phyloP scores from a whole-genome alignment of 176 grass and related monocot genomes.

The Elaeis guineensis region DNA sequence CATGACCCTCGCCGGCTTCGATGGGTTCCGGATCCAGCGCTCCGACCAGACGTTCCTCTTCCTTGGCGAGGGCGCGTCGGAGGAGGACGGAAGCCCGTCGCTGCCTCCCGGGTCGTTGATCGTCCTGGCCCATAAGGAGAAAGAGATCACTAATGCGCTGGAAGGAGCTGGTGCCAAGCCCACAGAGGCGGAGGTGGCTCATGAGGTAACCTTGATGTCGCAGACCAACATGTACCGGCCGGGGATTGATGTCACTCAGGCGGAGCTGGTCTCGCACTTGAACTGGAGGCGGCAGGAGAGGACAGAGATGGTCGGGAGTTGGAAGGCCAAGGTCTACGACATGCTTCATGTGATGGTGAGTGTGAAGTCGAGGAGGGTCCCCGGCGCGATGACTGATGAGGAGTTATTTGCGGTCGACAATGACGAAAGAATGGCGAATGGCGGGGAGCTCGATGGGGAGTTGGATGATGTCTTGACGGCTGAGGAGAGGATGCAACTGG shows the following conservation, averaged over 20 bases:
- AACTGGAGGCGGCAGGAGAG: conserved; percentile 92
- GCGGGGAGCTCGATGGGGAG: conserved; percentile 22
- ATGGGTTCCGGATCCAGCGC: conserved; percentile 86
- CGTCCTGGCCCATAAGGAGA: conserved; percentile 87
- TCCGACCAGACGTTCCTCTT: conserved; percentile 94
- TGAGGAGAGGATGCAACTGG: conserved; percentile 88
- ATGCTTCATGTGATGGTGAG: conserved; percentile 88
- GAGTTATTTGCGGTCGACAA: conserved; percentile 74
- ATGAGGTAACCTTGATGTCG: conserved; percentile 88
- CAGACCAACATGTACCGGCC: conserved; percentile 97
- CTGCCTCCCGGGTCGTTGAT: conserved; percentile 76
- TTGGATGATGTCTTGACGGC: conserved; percentile 73
- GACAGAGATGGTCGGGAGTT: conserved; percentile 58
- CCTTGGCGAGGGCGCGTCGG: conserved; percentile 49
- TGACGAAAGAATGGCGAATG: conserved; percentile 49
- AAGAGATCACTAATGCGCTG: conserved; percentile 83
- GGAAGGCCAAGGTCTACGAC: conserved; percentile 92
- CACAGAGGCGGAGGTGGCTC: conserved; percentile 70
- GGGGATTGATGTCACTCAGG: conserved; percentile 91
- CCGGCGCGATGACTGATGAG: conserved; percentile 90
- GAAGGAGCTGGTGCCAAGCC: conserved; percentile 87
- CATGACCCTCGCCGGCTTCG: no score
- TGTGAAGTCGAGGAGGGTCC: conserved; percentile 84
- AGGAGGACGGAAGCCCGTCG: conserved; percentile 44
- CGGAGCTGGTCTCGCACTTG: conserved; percentile 73